These are phyloP conservation scores for Fusarium redolens DNA, from an alignment of 2,329 filamentous ascomycete species.

Conservation along the genomic window DNA sequence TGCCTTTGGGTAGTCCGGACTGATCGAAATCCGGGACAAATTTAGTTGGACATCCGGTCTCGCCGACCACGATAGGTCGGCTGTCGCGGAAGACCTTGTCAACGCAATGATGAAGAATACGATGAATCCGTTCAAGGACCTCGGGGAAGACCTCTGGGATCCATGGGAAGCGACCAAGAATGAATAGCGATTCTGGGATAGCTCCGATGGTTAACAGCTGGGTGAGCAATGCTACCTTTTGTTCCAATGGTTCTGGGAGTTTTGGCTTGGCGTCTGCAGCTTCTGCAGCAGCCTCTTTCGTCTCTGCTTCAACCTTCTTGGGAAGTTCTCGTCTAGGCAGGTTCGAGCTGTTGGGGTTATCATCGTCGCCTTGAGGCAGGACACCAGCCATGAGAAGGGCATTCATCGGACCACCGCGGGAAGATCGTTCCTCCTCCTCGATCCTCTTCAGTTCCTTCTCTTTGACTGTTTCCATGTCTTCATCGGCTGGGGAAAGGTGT, in stretches of 20 bases:
- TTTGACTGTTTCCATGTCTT: constrained; percentile 81
- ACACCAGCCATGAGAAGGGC: constrained; percentile 89
- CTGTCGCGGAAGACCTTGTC: constrained; percentile 74
- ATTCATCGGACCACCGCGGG: constrained; percentile 79
- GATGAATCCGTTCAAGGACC: constrained; percentile 82
- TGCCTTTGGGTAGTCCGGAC: constrained; percentile 74
- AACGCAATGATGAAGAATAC: constrained; percentile 84
- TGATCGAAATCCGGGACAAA: constrained; percentile 68
- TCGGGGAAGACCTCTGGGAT: constrained; percentile 87
- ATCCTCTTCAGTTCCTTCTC: constrained; percentile 79
- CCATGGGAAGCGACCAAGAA: constrained; percentile 93
- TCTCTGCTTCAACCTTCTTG: constrained; percentile 63
- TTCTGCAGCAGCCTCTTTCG: constrained; percentile 59
- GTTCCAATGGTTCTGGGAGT: constrained; percentile 80
- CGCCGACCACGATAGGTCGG: constrained; percentile 48
- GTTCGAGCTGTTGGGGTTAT: constrained; percentile 65
- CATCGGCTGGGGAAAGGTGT: constrained; percentile 88
- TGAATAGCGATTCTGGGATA: constrained; percentile 90
- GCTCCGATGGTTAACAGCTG: constrained; percentile 92
- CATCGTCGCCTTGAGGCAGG: constrained; percentile 75
- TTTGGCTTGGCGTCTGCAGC: constrained; percentile 61
- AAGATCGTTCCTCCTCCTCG: constrained; percentile 79
- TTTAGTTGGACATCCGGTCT: constrained; percentile 56
- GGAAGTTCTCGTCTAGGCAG: constrained; percentile 62
- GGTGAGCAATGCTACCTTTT: constrained; percentile 86